Evolutionary conservation across 148 eudicot genomes (phyloP).

Genomic region (Nepenthes gracilis): DNA sequence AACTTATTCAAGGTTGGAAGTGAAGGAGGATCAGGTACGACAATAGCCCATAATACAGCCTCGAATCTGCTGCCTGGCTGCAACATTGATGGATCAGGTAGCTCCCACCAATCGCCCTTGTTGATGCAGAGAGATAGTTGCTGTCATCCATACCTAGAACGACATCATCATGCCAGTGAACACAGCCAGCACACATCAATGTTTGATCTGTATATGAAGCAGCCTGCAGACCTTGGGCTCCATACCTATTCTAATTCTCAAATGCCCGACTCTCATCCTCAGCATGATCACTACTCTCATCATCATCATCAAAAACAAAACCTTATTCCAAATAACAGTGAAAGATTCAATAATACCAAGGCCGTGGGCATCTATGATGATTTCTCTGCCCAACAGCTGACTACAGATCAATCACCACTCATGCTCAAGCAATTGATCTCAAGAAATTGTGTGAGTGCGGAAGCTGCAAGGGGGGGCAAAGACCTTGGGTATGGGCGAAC

Average conservation of each 20-base stretch:
- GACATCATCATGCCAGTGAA: constrained; percentile 14
- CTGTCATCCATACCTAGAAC: constrained; percentile 27
- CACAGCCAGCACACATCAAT: constrained; percentile 19
- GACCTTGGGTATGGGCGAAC: constrained; percentile 12
- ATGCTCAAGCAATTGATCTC: constrained; percentile 35
- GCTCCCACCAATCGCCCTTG: constrained; percentile 22
- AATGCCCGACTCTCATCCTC: constrained; percentile 21
- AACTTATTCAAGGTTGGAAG: constrained; percentile 70
- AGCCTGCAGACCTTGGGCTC: constrained; percentile 28
- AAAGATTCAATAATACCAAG: constrained; percentile 8
- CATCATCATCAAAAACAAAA: constrained; percentile 6
- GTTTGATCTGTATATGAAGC: constrained; percentile 41
- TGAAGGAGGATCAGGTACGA: constrained; percentile 24
- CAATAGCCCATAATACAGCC: constrained; percentile 10
- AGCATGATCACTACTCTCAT: constrained; percentile 18
- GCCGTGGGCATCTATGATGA: constrained; percentile 23
- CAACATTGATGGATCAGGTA: constrained; percentile 21
- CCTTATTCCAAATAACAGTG: constrained; percentile 2
- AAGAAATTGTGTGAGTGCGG: constrained; percentile 25
- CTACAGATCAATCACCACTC: constrained; percentile 21
- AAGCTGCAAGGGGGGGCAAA: constrained; percentile 10
- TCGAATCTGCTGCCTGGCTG: constrained; percentile 26
- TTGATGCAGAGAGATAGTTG: constrained; percentile 22
- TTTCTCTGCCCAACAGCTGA: constrained; percentile 10
- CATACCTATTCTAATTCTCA: constrained; percentile 34